phyloP scores from a whole-genome alignment of 179 eudicot species.

The Drosera spatulata region DNA sequence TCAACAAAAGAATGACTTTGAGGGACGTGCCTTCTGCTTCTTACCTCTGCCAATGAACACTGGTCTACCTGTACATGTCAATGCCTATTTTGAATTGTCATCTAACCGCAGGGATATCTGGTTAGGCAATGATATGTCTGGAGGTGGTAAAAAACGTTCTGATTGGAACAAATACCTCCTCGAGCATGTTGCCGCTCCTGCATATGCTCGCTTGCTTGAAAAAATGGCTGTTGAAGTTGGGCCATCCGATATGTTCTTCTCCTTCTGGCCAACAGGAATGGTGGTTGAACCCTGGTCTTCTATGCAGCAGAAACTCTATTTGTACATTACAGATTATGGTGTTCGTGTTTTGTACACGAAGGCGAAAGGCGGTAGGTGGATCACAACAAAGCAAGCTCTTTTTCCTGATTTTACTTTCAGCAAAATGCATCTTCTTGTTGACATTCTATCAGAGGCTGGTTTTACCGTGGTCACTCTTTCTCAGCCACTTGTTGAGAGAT shows the following conservation, averaged over 20 bases:
- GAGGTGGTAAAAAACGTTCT: conserved; percentile 94
- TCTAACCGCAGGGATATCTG: conserved; percentile 99
- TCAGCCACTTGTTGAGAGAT: conserved; percentile 60
- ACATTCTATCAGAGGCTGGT: conserved; percentile 79
- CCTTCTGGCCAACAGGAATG: conserved; percentile 70
- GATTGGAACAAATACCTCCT: conserved; percentile 97
- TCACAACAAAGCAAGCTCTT: conserved; percentile 83
- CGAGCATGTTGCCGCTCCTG: conserved; percentile 95
- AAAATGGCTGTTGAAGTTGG: conserved; percentile 77
- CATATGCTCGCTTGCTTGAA: conserved; percentile 91
- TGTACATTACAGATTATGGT: conserved; percentile 67
- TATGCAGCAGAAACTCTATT: conserved; percentile 71
- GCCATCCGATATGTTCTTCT: conserved; percentile 67
- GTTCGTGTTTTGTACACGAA: conserved; percentile 78
- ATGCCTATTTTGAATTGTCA: conserved; percentile 94
- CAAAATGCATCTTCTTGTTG: conserved; percentile 58
- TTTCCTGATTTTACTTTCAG: conserved; percentile 85
- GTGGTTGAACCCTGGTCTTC: conserved; percentile 93
- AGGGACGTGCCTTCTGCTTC: conserved; percentile 98
- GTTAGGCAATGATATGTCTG: conserved; percentile 99
- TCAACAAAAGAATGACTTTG: conserved; percentile 35
- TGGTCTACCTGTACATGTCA: conserved; percentile 89
- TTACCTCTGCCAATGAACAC: conserved; percentile 92
- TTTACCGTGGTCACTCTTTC: conserved; percentile 66
- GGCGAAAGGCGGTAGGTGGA: conserved; percentile 98